Percentiles rank a stretch among this genome's conserved stretches.
Conservation (phyloP, 208 protist species). For the Strigomonas culicis region DNA sequence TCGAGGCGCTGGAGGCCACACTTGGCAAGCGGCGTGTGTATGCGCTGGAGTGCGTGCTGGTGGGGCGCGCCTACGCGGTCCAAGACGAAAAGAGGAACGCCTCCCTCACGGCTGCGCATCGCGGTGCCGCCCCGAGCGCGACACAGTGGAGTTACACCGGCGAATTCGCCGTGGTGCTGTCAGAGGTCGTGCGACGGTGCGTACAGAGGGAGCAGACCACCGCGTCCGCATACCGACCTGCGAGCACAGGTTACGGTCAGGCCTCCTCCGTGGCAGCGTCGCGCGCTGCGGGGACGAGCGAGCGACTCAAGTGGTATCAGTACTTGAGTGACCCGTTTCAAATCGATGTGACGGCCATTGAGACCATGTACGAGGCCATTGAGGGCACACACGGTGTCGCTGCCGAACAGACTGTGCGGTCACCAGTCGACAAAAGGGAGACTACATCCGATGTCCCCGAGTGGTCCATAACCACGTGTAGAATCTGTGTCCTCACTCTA, state of each 20-base stretch:
- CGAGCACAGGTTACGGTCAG: no score
- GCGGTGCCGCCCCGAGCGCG: neutral
- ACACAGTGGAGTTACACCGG: no score
- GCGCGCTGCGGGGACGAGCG: no score
- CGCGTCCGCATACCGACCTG: no score
- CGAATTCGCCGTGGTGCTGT: no score
- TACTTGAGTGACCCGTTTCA: slow-evolving; percentile 8
- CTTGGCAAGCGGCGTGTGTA: slow-evolving; percentile 32
- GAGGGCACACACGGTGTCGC: neutral
- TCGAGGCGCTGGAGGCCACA: slow-evolving; percentile 51
- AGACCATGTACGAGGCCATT: neutral
- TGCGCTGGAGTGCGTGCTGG: slow-evolving; percentile 45
- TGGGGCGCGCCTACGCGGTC: slow-evolving; percentile 26
- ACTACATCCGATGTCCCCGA: neutral
- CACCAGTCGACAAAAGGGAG: no score
- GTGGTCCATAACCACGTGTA: neutral
- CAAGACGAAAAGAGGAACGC: neutral
- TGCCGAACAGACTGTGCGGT: no score
- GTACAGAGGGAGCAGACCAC: no score
- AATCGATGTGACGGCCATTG: neutral
- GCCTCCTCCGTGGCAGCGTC: no score
- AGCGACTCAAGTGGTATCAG: no score
- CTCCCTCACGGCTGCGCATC: neutral
- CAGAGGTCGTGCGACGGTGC: no score
- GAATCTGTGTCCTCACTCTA: slow-evolving; percentile 28